phyloP scores from a whole-genome alignment of 768 basidiomycete species.

The Sutorius australiensis region DNA sequence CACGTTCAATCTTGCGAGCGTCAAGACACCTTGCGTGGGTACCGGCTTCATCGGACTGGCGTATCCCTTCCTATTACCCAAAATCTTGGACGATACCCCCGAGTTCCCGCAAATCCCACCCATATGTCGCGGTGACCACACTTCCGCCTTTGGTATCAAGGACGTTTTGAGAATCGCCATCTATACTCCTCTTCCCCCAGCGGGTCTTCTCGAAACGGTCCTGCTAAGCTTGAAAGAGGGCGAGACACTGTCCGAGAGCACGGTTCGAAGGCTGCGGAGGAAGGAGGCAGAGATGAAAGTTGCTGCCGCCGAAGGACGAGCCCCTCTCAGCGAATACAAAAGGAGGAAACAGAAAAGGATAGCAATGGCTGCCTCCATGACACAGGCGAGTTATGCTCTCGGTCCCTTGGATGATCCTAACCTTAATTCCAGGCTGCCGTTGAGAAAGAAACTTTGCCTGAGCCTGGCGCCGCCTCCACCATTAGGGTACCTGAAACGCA shows the following conservation, averaged over 20 bases:
- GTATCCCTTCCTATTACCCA: not conserved
- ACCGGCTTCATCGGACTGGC: constrained; percentile 24
- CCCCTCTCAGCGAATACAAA: constrained; percentile 21
- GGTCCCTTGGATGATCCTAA: not conserved
- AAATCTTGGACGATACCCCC: constrained; percentile 17
- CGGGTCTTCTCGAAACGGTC: constrained; percentile 18
- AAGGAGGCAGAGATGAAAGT: constrained; percentile 20
- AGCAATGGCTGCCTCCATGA: not conserved
- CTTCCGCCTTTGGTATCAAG: not conserved
- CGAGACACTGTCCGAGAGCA: constrained; percentile 23
- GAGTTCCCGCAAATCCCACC: constrained; percentile 14
- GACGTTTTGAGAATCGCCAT: constrained; percentile 17
- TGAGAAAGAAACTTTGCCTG: not conserved
- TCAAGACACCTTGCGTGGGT: constrained; percentile 17
- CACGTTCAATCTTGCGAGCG: constrained; percentile 25
- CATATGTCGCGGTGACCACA: constrained; percentile 15
- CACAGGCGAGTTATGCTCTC: constrained; percentile 9
- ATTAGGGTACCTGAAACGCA: not conserved
- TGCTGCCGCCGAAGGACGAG: constrained; percentile 21
- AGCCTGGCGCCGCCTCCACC: not conserved
- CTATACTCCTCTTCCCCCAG: constrained; percentile 20
- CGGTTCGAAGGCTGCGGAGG: constrained; percentile 22
- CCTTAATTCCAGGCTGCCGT: not conserved
- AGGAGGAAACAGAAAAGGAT: constrained; percentile 20
- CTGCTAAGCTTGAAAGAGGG: constrained; percentile 24